Conservation (phyloP, 768 basidiomycete genomes). For the Tricholoma sp. region DNA sequence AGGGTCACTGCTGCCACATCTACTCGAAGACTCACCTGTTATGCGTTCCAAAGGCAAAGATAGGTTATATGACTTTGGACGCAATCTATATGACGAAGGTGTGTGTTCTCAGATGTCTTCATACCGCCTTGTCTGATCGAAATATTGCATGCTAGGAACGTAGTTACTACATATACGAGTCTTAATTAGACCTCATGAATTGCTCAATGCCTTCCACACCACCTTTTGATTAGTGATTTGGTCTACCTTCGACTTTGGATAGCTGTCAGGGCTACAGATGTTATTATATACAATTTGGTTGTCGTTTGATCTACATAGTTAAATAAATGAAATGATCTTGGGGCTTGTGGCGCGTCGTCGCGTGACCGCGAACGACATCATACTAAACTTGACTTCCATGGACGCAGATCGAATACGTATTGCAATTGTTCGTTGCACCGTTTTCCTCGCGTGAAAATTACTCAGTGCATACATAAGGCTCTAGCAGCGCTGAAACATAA, state of each 20-base stretch:
- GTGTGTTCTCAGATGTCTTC: neutral
- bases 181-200: neutral
- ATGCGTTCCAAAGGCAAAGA: conserved; percentile 20
- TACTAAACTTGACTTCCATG: neutral
- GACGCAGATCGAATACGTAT: conserved; percentile 34
- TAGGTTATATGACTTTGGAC: conserved; percentile 2
- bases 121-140: neutral
- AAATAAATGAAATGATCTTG: too few species aligned
- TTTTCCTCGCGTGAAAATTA: neutral
- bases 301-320: too few species aligned
- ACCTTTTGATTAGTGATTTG: neutral
- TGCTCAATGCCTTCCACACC: neutral
- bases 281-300: too few species aligned
- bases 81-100: conserved; percentile 6
- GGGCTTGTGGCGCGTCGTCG: too few species aligned
- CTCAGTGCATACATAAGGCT: conserved; percentile 29
- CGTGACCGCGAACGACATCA: too few species aligned
- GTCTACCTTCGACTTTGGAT: too few species aligned
- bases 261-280: too few species aligned
- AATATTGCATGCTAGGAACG: neutral
- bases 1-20: conserved; percentile 7
- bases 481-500: conserved; percentile 41
- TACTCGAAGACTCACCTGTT: conserved; percentile 31
- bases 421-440: conserved; percentile 28
- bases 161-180: neutral